Base-by-base conservation (phyloP, 352 stramenopile genomes). In the Phytopythium mirpurense region DNA sequence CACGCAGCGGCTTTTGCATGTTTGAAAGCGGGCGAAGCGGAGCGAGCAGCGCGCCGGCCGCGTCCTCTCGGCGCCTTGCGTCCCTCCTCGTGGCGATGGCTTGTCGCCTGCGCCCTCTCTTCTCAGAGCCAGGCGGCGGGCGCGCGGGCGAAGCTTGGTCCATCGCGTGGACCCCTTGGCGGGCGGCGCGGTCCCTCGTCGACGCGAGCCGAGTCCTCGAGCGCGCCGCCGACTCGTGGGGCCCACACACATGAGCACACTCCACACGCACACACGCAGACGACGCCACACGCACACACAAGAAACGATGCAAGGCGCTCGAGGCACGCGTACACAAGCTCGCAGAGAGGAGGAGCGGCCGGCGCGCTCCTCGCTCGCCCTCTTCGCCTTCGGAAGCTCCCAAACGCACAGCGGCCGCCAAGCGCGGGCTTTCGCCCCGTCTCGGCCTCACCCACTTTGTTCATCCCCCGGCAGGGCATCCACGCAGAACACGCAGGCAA, bases 1-100 rank as follows among this genome's bases (percentile, higher is more conserved):
- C 83, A 93, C 83, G 70, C 83, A 93, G 83, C 83, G 83, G 84
- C 83, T 93, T 90, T 91, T 82, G 83, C 83, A 93, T 93, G 83
- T 93, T 93, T 93, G 40, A 29, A 45, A 31, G 57, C 47, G 46
- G 48, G 75, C 51, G 27, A 56, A 32, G 43, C 23, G 43, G 26
- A 15, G 18, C 42, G 26, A 49, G 37, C 9, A 24, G 40, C 23
- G 19, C 19, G 40, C 21, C 9, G 19, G 37, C n/a, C 0, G 23
- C 42, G 15, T 23, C 43, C 9, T 36, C 24, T 24, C 43, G 1
- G 6, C 0, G 8, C 37, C 40, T 24, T 40, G 35, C 16, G 5
- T 40, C 32, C 10, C 37, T 24, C 37, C 37, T 45, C 12, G 40
- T 45, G 40, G 5, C 23, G 1, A 18, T 14, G 14, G 40, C 9